Evolutionary conservation across 805 yeast genomes (phyloP), one percentile per base, ranked within the genome.

Genomic region (Nadsonia fulvescens): DNA sequence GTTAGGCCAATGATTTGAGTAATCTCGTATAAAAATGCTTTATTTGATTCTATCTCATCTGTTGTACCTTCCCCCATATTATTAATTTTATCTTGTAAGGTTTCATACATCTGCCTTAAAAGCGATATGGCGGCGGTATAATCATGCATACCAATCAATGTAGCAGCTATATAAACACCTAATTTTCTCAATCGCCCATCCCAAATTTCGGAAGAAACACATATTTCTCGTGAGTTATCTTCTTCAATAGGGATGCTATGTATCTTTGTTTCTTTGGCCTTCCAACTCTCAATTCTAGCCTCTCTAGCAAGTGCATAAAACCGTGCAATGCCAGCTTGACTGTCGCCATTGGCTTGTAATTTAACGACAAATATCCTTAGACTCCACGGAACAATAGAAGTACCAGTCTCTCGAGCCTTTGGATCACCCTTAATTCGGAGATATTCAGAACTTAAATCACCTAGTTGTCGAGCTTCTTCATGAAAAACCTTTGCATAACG

Each of bases 231-330:
- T 11, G 16, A 18, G 14, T 9, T 10, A 8, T 9, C 12, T 12
- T 15, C 6, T 12, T 23, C 20, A 6, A 7, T 24, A 12, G 12
- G 9, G 11, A 12, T 3, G 22, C 24, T n/a, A 15, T 8, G 8
- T 17, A 17, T 9, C 4, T 23, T 5, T 5, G 15, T 7, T 7
- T 18, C 15, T 13, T 14, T 18, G 12, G 35, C 29, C 13, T 26
- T 25, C 10, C 18, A 18, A 6, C 40, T 32, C 20, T 37, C 43
- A 5, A 27, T 25, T 12, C 54, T 35, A 1, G 55, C 54, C 17
- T 50, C 56, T 6, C 44, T 33, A 0, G 50, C 53, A 24, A 53
- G 29, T 6, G 37, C 25, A 28, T 53, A 52, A 32, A 46, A 46
- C 18, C 32, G 32, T 23, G 38, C 40, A 5, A 52, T 31, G 2